Percentiles rank a stretch among this genome's conserved stretches.
Evolutionary conservation across 2,329 filamentous ascomycete genomes (phyloP).

Genomic region (Ceratocystis albifundus): DNA sequence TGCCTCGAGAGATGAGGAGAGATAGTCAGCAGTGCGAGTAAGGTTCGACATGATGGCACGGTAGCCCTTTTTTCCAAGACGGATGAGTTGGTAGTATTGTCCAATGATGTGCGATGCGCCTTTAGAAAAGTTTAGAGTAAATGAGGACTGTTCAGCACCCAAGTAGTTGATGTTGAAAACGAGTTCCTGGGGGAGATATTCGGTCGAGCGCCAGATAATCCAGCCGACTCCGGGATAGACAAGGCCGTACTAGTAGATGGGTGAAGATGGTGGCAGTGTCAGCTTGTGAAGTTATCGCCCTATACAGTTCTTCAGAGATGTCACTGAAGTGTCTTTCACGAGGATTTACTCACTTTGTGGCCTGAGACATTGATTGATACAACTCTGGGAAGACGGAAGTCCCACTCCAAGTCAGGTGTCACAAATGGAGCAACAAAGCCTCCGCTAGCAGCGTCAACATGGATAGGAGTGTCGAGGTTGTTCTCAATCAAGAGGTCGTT

Average conservation of each 20-base stretch:
- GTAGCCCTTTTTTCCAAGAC: constrained; percentile 86
- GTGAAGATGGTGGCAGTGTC: background rate
- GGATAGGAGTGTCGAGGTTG: constrained; percentile 70
- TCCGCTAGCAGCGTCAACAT: constrained; percentile 85
- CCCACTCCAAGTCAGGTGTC: constrained; percentile 72
- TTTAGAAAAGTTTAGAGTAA: constrained; percentile 96
- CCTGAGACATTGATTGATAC: constrained; percentile 91
- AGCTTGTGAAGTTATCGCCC: background rate
- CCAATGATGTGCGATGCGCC: constrained; percentile 89
- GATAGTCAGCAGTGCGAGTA: constrained; percentile 79
- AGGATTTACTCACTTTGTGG: constrained; percentile 51
- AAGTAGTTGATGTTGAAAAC: constrained; percentile 99
- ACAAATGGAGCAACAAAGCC: constrained; percentile 92
- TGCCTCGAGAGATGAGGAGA: constrained; percentile 58
- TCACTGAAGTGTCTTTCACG: background rate
- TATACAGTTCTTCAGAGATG: background rate
- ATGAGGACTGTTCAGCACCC: constrained; percentile 86
- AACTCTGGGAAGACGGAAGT: constrained; percentile 80
- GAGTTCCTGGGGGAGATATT: constrained; percentile 77
- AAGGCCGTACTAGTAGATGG: constrained; percentile 39
- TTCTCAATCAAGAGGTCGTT: constrained; percentile 73
- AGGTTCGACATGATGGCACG: constrained; percentile 88
- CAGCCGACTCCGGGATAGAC: constrained; percentile 90
- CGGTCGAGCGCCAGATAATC: constrained; percentile 76
- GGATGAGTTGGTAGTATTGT: constrained; percentile 95